Base-by-base conservation (phyloP, 1,284 basidiomycete species). In the Xerocomus amazonicus region DNA sequence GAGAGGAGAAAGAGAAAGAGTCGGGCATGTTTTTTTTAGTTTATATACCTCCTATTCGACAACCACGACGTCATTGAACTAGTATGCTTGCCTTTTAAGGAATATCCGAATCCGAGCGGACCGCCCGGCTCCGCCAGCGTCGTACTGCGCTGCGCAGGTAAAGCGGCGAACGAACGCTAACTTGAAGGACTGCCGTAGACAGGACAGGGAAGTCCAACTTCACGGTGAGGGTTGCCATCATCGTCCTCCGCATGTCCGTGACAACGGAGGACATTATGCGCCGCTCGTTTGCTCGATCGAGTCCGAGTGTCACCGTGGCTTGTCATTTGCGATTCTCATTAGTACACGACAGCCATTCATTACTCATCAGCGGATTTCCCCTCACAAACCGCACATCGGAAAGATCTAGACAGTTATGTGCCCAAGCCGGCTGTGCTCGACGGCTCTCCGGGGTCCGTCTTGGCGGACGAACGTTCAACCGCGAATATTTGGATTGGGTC, bases 11-110 rank as follows among this genome's bases (percentile, higher is more conserved):
- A 32, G 36, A 41, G 46, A 23, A 19, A 16, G 14, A 34, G n/a
- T n/a, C n/a, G n/a, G n/a, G n/a, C n/a, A n/a, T 13, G 29, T 2
- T 14, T 13, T 31, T 16, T 40, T 17, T 34, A 33, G 35, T 38
- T 55, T 53, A 51, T 56, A 43, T 43, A 39, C 38, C 57, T 33
- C 58, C 56, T 63, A 46, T 56, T 23, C 27, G 12, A 17, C 4
- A 19, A 47, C 51, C 29, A 31, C 29, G 47, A 63, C 63, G 61
- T 63, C 61, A 27, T 27, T 9, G 14, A 8, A 12, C 23, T 16
- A 23, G n/a, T 14, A 9, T 14, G 44, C 33, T 46, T 60, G 47
- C 55, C 58, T 59, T 42, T 44, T 42, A 0, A 8, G 58, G 50
- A 42, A 16, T 16, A 10, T 52, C 45, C 44, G 44, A 45, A 23